Evolutionary conservation across 2,329 filamentous ascomycete genomes (phyloP).

Genomic region (Pseudogymnoascus sp.): DNA sequence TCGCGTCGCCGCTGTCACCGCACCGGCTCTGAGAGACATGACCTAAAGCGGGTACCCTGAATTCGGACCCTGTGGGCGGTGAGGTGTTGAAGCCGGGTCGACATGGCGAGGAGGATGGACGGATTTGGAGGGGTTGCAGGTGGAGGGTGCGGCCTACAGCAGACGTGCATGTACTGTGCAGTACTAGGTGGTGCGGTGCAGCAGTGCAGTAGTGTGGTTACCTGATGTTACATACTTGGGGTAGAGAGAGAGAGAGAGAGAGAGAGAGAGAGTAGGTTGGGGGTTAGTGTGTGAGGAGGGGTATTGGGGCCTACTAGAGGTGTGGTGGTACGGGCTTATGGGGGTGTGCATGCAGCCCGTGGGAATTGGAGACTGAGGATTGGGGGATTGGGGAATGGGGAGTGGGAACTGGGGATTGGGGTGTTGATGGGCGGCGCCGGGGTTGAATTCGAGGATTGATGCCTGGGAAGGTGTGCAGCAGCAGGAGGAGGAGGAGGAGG

Average conservation of each 20-base stretch:
- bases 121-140: not conserved
- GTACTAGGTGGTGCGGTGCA: not conserved
- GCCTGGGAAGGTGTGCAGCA: not conserved
- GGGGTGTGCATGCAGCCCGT: not conserved
- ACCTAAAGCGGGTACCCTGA: no score
- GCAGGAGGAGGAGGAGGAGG: not conserved
- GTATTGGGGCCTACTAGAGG: not conserved
- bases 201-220: not conserved
- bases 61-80: not conserved
- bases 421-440: not conserved
- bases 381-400: not conserved
- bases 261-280: not conserved
- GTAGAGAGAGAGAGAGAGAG: not conserved
- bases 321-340: not conserved
- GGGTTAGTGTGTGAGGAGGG: not conserved
- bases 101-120: not conserved
- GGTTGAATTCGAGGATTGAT: not conserved
- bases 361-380: not conserved
- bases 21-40: not conserved
- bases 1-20: not conserved
- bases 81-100: not conserved
- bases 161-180: not conserved
- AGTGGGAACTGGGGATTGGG: not conserved
- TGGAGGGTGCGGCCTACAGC: not conserved
- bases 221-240: not conserved